Percentiles rank a stretch among this genome's conserved stretches.
Evolutionary conservation across 495 filamentous ascomycete genomes (phyloP).

Genomic region (Pseudotulostoma volvatum): DNA sequence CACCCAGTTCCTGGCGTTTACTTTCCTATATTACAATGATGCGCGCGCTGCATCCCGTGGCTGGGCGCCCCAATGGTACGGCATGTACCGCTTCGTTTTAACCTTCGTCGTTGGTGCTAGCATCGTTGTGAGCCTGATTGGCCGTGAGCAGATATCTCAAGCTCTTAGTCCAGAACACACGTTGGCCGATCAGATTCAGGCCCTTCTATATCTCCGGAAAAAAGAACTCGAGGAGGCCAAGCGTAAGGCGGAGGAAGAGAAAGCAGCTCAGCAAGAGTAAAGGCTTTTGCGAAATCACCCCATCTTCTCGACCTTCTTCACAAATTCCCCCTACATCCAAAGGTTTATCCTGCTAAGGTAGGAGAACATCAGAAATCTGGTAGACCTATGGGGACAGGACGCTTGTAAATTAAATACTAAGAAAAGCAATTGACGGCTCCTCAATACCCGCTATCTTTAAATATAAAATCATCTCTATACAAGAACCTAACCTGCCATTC

Average conservation of each 20-base stretch:
- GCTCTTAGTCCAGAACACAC: slow-evolving; percentile 28
- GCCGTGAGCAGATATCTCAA: slow-evolving; percentile 67
- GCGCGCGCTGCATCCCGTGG: slow-evolving; percentile 55
- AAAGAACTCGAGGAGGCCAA: slow-evolving; percentile 46
- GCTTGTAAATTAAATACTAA: no score
- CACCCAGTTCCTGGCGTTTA: slow-evolving; percentile 78
- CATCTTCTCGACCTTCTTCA: no score
- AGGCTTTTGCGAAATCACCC: no score
- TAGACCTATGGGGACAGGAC: no score
- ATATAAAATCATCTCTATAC: no score
- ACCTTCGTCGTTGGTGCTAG: slow-evolving; percentile 82
- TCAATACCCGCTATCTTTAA: no score
- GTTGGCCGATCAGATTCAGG: slow-evolving; percentile 45
- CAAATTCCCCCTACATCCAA: no score
- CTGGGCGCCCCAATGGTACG: slow-evolving; percentile 87
- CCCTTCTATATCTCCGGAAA: slow-evolving; percentile 41
- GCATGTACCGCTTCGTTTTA: slow-evolving; percentile 84
- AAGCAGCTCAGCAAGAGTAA: slow-evolving; percentile 23
- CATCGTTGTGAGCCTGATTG: slow-evolving; percentile 75
- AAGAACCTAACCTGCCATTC: no score
- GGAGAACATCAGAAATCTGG: no score
- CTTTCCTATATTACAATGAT: slow-evolving; percentile 78
- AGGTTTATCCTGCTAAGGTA: no score
- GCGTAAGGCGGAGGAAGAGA: slow-evolving; percentile 27
- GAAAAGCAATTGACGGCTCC: no score